These are phyloP conservation scores for Osmanthus fragrans DNA, from an alignment of 257 asterid genomes.

Conservation along the genomic window DNA sequence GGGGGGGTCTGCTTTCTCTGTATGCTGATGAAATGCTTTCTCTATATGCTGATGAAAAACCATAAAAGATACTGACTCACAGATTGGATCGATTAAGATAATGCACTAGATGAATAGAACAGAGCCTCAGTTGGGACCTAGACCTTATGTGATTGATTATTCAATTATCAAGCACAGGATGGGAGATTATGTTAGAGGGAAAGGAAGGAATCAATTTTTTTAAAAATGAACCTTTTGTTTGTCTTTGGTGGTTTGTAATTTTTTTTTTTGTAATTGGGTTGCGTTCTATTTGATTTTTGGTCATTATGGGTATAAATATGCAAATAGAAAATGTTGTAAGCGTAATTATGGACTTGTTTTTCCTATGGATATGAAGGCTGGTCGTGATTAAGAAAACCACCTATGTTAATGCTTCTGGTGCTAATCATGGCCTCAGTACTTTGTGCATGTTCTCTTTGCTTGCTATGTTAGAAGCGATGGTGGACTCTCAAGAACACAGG, in stretches of 20 bases:
- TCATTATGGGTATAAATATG: neutral
- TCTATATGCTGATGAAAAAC: no score
- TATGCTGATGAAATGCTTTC: no score
- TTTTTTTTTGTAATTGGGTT: neutral
- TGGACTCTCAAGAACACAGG: no score
- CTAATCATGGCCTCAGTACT: neutral
- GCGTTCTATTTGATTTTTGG: neutral
- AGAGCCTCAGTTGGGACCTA: no score
- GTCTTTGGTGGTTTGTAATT: neutral
- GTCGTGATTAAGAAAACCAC: neutral
- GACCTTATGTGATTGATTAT: neutral
- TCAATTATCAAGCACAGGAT: neutral
- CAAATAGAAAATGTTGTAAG: constrained; percentile 1
- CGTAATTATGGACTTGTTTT: neutral
- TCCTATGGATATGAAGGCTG: neutral
- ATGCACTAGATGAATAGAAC: neutral
- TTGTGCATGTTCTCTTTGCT: neutral
- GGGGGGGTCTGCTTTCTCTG: no score
- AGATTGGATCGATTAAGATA: no score
- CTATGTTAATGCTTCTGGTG: constrained; percentile 4
- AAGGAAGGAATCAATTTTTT: neutral
- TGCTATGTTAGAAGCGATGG: neutral
- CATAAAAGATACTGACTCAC: no score
- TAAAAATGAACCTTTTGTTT: neutral
- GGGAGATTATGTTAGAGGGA: neutral